These are phyloP conservation scores for Solanum dulcamara DNA, from an alignment of 257 asterid genomes.

Conservation along the genomic window DNA sequence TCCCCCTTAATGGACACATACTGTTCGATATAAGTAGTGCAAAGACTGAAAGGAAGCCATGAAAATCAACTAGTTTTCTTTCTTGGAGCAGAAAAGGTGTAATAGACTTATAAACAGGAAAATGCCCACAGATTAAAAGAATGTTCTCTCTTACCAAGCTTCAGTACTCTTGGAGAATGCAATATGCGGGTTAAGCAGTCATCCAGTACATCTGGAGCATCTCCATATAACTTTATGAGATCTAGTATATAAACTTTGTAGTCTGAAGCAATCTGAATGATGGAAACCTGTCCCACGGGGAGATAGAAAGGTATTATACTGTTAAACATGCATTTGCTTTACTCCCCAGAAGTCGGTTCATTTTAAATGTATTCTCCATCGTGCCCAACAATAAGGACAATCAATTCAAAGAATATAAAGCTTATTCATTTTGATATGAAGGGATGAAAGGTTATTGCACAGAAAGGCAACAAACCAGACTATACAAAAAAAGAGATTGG, in stretches of 20 bases:
- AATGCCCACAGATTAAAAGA: background rate
- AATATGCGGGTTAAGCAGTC: constrained; percentile 62
- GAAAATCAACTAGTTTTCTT: background rate
- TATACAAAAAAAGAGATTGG: background rate
- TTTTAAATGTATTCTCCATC: background rate
- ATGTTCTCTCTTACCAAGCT: constrained; percentile 61
- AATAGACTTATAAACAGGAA: background rate
- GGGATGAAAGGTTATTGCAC: background rate
- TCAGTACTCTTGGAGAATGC: constrained; percentile 70
- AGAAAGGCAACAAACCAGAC: background rate
- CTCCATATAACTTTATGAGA: constrained; percentile 66
- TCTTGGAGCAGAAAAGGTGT: background rate
- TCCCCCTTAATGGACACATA: background rate
- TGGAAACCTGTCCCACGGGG: constrained; percentile 60
- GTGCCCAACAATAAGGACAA: background rate
- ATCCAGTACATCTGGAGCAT: constrained; percentile 54
- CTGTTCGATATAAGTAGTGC: background rate
- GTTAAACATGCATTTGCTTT: background rate
- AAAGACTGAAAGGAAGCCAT: background rate
- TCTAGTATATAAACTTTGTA: constrained; percentile 74
- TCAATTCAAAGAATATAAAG: background rate
- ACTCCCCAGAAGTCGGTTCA: background rate
- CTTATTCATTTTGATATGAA: background rate
- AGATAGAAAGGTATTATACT: background rate
- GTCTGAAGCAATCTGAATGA: constrained; percentile 92